Conservation (phyloP, 306 rosid species). For the Sphenostylis stenocarpa region DNA sequence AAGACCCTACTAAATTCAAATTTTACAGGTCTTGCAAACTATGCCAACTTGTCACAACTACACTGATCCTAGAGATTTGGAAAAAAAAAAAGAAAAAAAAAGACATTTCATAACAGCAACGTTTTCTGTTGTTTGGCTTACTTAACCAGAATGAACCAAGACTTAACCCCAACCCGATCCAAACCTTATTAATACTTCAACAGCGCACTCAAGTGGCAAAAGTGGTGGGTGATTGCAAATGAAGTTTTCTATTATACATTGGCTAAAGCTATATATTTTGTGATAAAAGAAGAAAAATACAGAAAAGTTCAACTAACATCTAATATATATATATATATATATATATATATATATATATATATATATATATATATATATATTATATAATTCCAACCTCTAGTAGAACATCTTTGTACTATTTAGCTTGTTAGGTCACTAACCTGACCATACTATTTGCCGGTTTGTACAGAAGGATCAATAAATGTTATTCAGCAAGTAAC, state of each 20-base stretch:
- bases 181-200: not conserved
- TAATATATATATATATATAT: too few species aligned
- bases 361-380: too few species aligned
- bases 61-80: not conserved
- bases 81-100: too few species aligned
- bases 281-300: not conserved
- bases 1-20: not conserved
- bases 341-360: too few species aligned
- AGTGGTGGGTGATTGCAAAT: not conserved
- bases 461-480: constrained; percentile 29
- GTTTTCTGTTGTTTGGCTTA: not conserved
- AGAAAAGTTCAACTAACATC: not conserved
- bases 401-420: constrained; percentile 22
- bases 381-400: not conserved
- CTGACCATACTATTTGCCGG: constrained; percentile 32
- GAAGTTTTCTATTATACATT: constrained; percentile 6
- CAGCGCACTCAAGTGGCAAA: not conserved
- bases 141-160: not conserved
- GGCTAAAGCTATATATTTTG: not conserved
- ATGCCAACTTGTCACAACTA: not conserved
- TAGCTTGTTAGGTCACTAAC: constrained; percentile 33
- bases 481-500: constrained; percentile 33
- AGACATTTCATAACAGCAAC: not conserved
- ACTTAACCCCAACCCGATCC: not conserved
- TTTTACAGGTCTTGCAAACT: not conserved